These are phyloP conservation scores for Striga hermonthica DNA, from an alignment of 305 asterid genomes.

Conservation along the genomic window DNA sequence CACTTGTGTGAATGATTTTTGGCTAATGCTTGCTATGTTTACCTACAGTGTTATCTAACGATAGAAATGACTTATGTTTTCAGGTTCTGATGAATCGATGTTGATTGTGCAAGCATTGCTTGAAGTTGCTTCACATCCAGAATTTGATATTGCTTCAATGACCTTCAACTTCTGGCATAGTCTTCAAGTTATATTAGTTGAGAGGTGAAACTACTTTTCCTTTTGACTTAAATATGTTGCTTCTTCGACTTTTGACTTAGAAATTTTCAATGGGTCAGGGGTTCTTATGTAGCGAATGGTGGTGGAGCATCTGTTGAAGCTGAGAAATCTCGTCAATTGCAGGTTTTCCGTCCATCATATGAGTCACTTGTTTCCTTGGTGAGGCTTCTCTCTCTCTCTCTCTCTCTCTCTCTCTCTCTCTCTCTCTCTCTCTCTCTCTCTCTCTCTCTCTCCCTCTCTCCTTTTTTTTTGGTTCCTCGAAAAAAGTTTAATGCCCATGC, in stretches of 20 bases:
- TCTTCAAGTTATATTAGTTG: slow-evolving; percentile 77
- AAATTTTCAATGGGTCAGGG: slow-evolving; percentile 51
- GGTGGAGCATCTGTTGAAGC: slow-evolving; percentile 64
- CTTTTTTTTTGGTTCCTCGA: neutral
- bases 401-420: too few relatives aligned
- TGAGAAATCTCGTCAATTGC: slow-evolving; percentile 67
- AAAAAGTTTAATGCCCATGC: slow-evolving; percentile 22
- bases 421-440: too few relatives aligned
- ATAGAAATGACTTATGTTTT: slow-evolving; percentile 34
- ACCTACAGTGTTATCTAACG: slow-evolving; percentile 23
- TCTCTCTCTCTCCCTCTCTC: too few relatives aligned
- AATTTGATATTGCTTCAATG: slow-evolving; percentile 98
- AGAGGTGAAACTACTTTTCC: slow-evolving; percentile 54
- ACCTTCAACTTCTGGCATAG: slow-evolving; percentile 98
- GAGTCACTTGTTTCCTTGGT: slow-evolving; percentile 94
- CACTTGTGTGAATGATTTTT: slow-evolving; percentile 2
- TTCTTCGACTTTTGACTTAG: slow-evolving; percentile 34
- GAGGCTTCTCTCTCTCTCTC: slow-evolving; percentile 26
- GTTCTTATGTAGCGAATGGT: slow-evolving; percentile 53
- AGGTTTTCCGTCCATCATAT: slow-evolving; percentile 72
- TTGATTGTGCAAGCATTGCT: slow-evolving; percentile 87
- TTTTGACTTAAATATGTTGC: slow-evolving; percentile 22
- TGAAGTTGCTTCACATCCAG: slow-evolving; percentile 97
- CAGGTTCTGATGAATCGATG: slow-evolving; percentile 99
- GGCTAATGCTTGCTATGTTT: slow-evolving; percentile 22